phyloP scores from a whole-genome alignment of 495 filamentous ascomycete genomes.

The Aspergillus diversus region DNA sequence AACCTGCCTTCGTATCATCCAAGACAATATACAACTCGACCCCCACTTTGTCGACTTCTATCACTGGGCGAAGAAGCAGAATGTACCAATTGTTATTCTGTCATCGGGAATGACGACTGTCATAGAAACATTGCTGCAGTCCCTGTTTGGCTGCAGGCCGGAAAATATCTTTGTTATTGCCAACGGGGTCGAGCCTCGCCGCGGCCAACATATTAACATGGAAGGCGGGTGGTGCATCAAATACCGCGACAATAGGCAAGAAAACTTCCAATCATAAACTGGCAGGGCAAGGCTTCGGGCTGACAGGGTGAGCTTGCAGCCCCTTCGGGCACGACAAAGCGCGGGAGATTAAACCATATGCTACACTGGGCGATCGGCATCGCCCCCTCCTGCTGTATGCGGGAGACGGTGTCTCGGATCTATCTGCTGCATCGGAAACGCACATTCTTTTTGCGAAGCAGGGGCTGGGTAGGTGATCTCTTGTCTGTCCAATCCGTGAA shows the following conservation, averaged over 20 bases:
- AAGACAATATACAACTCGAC: conserved; percentile 77
- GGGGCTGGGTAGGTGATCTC: conserved; percentile 63
- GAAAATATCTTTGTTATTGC: conserved; percentile 72
- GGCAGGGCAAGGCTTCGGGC: background rate
- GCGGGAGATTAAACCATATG: conserved; percentile 73
- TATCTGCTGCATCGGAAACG: conserved; percentile 77
- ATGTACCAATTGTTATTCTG: conserved; percentile 80
- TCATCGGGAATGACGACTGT: conserved; percentile 83
- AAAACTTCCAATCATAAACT: conserved; percentile 1
- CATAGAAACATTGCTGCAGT: conserved; percentile 71
- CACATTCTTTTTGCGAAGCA: conserved; percentile 82
- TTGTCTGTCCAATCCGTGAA: background rate
- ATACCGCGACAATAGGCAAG: conserved; percentile 74
- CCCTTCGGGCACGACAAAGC: conserved; percentile 84
- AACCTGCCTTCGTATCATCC: conserved; percentile 69
- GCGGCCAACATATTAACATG: conserved; percentile 66
- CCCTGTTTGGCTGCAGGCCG: conserved; percentile 66
- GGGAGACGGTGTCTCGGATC: conserved; percentile 78
- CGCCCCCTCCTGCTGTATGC: conserved; percentile 76
- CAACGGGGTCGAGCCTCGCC: conserved; percentile 64
- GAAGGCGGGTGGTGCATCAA: conserved; percentile 75
- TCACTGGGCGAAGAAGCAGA: conserved; percentile 66
- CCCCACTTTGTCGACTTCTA: conserved; percentile 76
- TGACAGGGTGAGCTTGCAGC: conserved; percentile 36
- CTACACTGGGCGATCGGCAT: conserved; percentile 58